A percentile compares a stretch with the other conserved stretches of the same genome.
These are phyloP conservation scores for Xylariales sp. DNA, from an alignment of 2,329 filamentous ascomycete species.

Conservation along the genomic window DNA sequence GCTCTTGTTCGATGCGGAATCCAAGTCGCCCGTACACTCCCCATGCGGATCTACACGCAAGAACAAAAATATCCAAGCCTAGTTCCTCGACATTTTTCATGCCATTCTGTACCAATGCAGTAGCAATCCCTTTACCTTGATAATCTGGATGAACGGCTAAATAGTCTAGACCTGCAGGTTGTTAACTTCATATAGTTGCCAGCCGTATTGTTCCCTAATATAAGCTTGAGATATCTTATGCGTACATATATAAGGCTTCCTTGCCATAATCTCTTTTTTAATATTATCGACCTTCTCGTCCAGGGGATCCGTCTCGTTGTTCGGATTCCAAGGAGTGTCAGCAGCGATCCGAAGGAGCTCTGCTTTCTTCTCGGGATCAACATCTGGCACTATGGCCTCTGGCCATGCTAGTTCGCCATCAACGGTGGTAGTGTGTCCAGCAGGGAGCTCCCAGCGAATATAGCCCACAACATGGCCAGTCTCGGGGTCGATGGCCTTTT, in stretches of 20 bases:
- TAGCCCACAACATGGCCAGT: conserved; percentile 6
- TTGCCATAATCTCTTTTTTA: background rate
- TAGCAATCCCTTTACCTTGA: conserved; percentile 20
- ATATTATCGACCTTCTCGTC: background rate
- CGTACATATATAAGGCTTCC: conserved; percentile 2
- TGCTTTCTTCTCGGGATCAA: background rate
- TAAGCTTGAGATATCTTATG: background rate
- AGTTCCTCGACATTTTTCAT: conserved; percentile 16
- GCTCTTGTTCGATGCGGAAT: conserved; percentile 15
- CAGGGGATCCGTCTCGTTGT: background rate
- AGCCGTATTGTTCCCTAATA: background rate
- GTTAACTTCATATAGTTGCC: background rate
- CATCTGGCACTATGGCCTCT: conserved; percentile 2
- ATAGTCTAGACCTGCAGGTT: conserved; percentile 18
- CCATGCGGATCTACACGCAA: conserved; percentile 14
- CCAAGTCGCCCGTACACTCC: conserved; percentile 18
- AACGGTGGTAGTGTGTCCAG: background rate
- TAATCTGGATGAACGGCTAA: conserved; percentile 23
- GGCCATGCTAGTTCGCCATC: background rate
- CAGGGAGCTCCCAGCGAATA: conserved; percentile 1
- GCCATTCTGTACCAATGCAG: conserved; percentile 17
- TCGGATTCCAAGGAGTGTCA: conserved; percentile 1
- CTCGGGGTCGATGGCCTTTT: conserved; percentile 5
- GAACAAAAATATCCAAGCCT: conserved; percentile 18
- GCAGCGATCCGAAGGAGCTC: conserved; percentile 1